Conservation (phyloP, 2,329 filamentous ascomycete genomes). For the Metarhizium robertsii region DNA sequence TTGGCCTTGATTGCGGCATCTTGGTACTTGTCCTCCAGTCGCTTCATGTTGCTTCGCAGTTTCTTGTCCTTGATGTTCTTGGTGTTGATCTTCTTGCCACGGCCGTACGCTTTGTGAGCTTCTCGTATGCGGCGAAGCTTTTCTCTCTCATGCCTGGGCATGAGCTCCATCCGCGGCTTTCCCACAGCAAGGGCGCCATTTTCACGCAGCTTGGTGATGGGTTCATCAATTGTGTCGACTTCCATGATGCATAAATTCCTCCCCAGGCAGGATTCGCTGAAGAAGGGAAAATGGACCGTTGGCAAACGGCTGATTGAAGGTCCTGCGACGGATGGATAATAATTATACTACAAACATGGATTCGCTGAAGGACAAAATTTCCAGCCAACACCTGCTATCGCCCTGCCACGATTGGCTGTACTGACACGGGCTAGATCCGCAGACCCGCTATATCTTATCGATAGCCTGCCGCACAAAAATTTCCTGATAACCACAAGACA, state of each 20-base stretch:
- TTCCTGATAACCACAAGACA: slow-evolving; percentile 24
- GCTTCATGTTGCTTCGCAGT: slow-evolving; percentile 67
- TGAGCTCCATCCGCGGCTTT: slow-evolving; percentile 40
- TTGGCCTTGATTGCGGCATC: slow-evolving; percentile 76
- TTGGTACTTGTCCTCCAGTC: slow-evolving; percentile 74
- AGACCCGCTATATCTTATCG: slow-evolving; percentile 19
- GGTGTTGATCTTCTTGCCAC: slow-evolving; percentile 65
- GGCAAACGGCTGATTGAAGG: not conserved
- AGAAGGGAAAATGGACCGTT: not conserved
- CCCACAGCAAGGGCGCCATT: slow-evolving; percentile 46
- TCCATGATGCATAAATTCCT: slow-evolving; percentile 22
- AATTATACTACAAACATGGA: not conserved
- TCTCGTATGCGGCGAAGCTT: slow-evolving; percentile 44
- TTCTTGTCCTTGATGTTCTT: slow-evolving; percentile 82
- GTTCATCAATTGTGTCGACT: slow-evolving; percentile 24
- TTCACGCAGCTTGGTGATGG: slow-evolving; percentile 28
- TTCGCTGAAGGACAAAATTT: slow-evolving; percentile 20
- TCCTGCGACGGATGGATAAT: not conserved
- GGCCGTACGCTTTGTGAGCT: slow-evolving; percentile 72
- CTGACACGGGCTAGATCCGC: not conserved
- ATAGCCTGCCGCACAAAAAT: slow-evolving; percentile 27
- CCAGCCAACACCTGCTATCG: slow-evolving; percentile 20
- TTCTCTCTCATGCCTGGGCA: slow-evolving; percentile 40
- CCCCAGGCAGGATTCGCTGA: slow-evolving; percentile 4
- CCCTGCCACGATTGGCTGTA: slow-evolving; percentile 14